A percentile compares a stretch with the other conserved stretches of the same genome.
Conservation (phyloP, 306 rosid genomes). For the Cucurbita maxima region DNA sequence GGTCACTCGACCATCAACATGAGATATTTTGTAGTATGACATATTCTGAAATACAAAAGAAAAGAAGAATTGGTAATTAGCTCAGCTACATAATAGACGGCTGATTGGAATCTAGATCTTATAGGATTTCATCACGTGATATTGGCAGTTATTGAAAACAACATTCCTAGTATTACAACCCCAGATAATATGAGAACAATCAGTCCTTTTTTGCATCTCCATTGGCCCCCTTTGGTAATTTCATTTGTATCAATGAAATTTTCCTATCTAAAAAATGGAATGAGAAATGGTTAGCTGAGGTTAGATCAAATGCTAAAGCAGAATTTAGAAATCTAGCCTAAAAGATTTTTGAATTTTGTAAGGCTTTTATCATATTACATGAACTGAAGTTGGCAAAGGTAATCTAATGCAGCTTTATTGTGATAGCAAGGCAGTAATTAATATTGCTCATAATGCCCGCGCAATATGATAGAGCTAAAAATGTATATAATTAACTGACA, state of each 20-base stretch:
- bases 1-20: slow-evolving; percentile 89
- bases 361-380: background rate
- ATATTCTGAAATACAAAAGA: slow-evolving; percentile 58
- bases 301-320: background rate
- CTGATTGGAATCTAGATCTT: background rate
- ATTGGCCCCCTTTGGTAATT: background rate
- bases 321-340: background rate
- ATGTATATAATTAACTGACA: background rate
- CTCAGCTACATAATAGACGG: background rate
- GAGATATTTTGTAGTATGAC: slow-evolving; percentile 91
- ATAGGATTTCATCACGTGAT: background rate
- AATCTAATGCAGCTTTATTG: background rate
- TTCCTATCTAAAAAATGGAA: background rate
- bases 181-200: background rate
- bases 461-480: background rate
- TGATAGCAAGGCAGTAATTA: background rate
- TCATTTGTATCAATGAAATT: background rate
- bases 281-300: background rate
- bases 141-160: background rate
- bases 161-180: background rate
- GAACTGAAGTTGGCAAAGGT: background rate
- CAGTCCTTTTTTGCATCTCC: background rate
- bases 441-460: background rate
- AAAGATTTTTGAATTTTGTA: background rate
- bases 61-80: background rate